Conservation (phyloP, 176 grass and related monocot genomes). For the Zoysia japonica region DNA sequence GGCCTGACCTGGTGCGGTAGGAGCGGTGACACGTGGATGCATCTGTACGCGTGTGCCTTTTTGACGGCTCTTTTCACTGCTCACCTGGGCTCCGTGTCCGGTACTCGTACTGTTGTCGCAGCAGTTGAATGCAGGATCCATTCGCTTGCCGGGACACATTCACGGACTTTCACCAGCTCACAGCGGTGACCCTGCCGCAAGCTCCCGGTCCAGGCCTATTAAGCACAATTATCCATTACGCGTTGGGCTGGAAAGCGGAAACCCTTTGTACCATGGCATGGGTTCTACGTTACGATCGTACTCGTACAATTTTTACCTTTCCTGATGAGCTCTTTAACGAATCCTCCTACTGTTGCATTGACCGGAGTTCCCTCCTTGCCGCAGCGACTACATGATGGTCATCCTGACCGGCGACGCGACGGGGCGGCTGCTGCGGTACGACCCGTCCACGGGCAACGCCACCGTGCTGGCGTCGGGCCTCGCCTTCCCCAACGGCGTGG, state of each 20-base stretch:
- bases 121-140: no score
- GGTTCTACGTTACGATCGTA: neutral
- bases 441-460: conserved; percentile 37
- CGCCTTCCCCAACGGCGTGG: conserved; percentile 72
- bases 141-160: neutral
- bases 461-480: conserved; percentile 58
- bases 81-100: neutral
- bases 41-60: neutral
- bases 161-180: neutral
- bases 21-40: neutral
- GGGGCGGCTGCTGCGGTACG: conserved; percentile 69
- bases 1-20: neutral
- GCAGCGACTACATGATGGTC: conserved; percentile 61
- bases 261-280: neutral
- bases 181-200: neutral
- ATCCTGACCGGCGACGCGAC: conserved; percentile 58
- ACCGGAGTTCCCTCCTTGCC: neutral
- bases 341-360: no score
- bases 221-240: neutral
- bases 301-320: neutral
- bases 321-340: neutral
- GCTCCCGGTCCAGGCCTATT: neutral
- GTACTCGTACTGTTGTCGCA: neutral
- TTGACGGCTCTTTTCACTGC: neutral
- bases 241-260: neutral